phyloP scores from a whole-genome alignment of 2,329 filamentous ascomycete species.

The Cladorrhinum sp. region DNA sequence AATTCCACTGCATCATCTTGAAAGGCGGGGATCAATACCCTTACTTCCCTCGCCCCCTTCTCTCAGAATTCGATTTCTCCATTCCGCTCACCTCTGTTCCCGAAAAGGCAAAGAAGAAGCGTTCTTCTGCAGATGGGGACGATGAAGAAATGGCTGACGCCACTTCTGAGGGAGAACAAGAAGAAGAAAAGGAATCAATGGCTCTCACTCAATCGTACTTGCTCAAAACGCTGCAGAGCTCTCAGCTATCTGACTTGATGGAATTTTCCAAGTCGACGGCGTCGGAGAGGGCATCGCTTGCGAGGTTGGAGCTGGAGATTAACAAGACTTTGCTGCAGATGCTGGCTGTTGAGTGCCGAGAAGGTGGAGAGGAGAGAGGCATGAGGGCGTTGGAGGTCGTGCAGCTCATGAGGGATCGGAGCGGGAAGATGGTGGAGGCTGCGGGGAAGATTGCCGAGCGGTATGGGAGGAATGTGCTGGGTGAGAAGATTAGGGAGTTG shows the following conservation, averaged over 20 bases:
- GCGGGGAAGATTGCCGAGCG: slow-evolving; percentile 84
- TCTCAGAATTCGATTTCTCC: slow-evolving; percentile 90
- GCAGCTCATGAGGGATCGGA: slow-evolving; percentile 75
- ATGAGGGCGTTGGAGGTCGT: slow-evolving; percentile 96
- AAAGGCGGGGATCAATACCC: slow-evolving; percentile 92
- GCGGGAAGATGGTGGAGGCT: slow-evolving; percentile 86
- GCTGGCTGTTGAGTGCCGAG: slow-evolving; percentile 83
- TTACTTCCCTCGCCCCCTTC: slow-evolving; percentile 84
- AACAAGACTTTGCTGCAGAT: slow-evolving; percentile 90
- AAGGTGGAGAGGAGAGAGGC: slow-evolving; percentile 82
- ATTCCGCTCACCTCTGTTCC: slow-evolving; percentile 68
- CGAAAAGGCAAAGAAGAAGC: slow-evolving; percentile 34
- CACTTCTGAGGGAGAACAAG: slow-evolving; percentile 34
- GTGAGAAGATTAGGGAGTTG: slow-evolving; percentile 85
- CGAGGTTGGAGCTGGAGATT: slow-evolving; percentile 73
- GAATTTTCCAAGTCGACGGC: slow-evolving; percentile 63
- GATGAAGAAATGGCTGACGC: slow-evolving; percentile 31
- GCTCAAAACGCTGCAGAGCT: slow-evolving; percentile 66
- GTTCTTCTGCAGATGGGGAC: slow-evolving; percentile 29
- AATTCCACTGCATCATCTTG: slow-evolving; percentile 98
- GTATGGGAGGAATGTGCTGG: slow-evolving; percentile 75
- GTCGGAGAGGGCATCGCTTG: slow-evolving; percentile 64
- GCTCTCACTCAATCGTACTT: slow-evolving; percentile 80
- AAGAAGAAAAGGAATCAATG: slow-evolving; percentile 47
- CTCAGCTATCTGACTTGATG: slow-evolving; percentile 73